These are phyloP conservation scores for Raphanus hybrid DNA, from an alignment of 441 rosid genomes.

Conservation along the genomic window DNA sequence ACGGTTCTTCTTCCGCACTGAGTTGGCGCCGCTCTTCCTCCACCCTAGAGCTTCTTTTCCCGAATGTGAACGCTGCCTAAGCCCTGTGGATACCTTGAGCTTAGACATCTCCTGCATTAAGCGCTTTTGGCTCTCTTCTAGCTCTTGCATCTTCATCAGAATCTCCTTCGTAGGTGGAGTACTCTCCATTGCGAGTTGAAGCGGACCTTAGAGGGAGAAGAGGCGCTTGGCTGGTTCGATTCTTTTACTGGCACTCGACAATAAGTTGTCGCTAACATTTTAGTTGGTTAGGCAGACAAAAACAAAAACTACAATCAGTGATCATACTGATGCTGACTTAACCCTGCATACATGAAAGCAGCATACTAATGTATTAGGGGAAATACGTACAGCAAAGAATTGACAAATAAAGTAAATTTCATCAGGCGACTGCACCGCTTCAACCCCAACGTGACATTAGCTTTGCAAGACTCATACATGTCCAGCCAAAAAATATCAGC, in stretches of 20 bases:
- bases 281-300: neutral
- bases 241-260: neutral
- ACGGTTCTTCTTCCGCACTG: conserved; percentile 67
- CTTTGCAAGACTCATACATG: neutral
- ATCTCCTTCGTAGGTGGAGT: conserved; percentile 76
- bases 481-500: neutral
- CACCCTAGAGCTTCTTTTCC: conserved; percentile 42
- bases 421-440: neutral
- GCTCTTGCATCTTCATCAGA: conserved; percentile 75
- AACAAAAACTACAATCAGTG: neutral
- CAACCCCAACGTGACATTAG: neutral
- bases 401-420: neutral
- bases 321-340: neutral
- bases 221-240: no score
- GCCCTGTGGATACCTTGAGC: conserved; percentile 55
- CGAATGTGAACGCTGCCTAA: conserved; percentile 48
- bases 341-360: neutral
- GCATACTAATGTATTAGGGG: neutral
- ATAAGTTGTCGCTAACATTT: neutral
- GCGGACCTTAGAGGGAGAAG: neutral
- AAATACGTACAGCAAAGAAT: no score
- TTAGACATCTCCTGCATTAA: conserved; percentile 77
- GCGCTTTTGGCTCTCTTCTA: conserved; percentile 81
- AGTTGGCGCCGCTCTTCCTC: conserved; percentile 62
- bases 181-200: conserved; percentile 48